Conservation (phyloP, 2,329 filamentous ascomycete genomes). For the Elsinoe australis region DNA sequence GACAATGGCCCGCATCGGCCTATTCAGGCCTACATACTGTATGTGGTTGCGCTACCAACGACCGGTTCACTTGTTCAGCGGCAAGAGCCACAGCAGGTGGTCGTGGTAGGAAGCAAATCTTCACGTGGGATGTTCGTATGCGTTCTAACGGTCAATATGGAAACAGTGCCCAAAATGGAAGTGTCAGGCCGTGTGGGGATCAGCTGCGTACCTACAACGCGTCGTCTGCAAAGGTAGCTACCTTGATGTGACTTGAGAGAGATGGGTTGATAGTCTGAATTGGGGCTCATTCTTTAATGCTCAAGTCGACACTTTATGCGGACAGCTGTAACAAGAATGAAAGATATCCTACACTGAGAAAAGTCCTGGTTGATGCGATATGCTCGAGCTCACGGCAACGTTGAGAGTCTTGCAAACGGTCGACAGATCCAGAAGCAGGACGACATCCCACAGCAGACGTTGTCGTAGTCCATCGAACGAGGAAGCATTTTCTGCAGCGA, state of each 20-base stretch:
- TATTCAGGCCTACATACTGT: background rate
- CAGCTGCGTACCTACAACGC: background rate
- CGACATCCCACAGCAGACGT: conserved; percentile 5
- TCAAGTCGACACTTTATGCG: too few relatives aligned
- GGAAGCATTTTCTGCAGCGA: too few relatives aligned
- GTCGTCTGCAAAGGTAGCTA: background rate
- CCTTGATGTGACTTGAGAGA: too few relatives aligned
- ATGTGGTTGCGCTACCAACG: conserved; percentile 14
- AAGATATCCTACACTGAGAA: too few relatives aligned
- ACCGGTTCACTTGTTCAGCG: conserved; percentile 6
- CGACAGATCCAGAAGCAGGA: conserved; percentile 14
- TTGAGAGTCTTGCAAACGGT: conserved; percentile 5
- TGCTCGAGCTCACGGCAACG: background rate
- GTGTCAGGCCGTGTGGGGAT: background rate
- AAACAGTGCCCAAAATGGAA: conserved; percentile 11
- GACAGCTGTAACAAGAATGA: too few relatives aligned
- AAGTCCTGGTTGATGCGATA: background rate
- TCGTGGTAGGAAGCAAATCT: background rate
- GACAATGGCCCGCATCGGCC: background rate
- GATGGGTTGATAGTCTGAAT: too few relatives aligned
- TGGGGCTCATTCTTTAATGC: too few relatives aligned
- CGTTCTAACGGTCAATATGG: conserved; percentile 12
- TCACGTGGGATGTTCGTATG: conserved; percentile 14
- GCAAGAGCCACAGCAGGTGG: background rate
- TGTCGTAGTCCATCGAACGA: too few relatives aligned